phyloP scores from a whole-genome alignment of 257 asterid genomes.

The Mentha longifolia region DNA sequence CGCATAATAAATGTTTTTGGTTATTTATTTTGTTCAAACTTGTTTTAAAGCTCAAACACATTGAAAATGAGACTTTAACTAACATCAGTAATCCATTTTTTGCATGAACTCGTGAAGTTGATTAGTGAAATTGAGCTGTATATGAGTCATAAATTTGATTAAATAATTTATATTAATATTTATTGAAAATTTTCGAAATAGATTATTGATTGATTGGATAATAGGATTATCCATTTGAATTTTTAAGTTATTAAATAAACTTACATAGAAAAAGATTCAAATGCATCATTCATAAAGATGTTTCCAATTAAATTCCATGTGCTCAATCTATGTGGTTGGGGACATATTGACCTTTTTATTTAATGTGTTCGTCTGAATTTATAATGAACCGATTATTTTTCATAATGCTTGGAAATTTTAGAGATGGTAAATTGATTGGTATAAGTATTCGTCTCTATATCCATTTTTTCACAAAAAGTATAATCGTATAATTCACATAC shows the following conservation, averaged over 20 bases:
- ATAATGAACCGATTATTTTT: not conserved
- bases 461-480: no score
- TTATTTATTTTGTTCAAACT: no score
- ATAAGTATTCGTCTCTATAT: no score
- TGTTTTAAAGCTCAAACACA: no score
- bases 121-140: not conserved
- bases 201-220: not conserved
- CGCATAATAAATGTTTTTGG: no score
- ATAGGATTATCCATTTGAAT: conserved; percentile 11
- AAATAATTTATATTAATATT: not conserved
- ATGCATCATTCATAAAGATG: conserved; percentile 25
- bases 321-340: conserved; percentile 13
- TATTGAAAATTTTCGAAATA: not conserved
- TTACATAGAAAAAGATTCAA: not conserved
- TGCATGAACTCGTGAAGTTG: conserved; percentile 21
- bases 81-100: not conserved
- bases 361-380: not conserved
- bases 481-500: no score
- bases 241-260: conserved; percentile 12
- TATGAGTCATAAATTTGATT: not conserved
- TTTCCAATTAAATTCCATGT: conserved; percentile 41
- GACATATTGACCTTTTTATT: not conserved
- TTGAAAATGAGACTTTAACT: no score
- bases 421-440: not conserved
- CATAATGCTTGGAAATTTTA: not conserved